Percentiles rank a stretch among this genome's conserved stretches.
These are phyloP conservation scores for Saccharum spontaneum DNA, from an alignment of 176 grass and related monocot genomes.

Conservation along the genomic window DNA sequence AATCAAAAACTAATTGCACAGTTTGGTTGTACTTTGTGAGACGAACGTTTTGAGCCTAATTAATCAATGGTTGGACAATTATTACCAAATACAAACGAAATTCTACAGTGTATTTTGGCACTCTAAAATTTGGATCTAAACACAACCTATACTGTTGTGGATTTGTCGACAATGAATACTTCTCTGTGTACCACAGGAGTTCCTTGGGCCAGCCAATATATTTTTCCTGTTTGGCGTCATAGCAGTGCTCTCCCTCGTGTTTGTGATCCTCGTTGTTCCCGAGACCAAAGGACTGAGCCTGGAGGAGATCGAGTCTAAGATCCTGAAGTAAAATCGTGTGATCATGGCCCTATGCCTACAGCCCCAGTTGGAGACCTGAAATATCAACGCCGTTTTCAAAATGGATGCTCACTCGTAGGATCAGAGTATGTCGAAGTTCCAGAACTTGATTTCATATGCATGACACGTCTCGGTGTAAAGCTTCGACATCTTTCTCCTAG, in stretches of 20 bases:
- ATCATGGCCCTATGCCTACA: neutral
- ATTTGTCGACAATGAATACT: neutral
- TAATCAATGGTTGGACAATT: too few relatives aligned
- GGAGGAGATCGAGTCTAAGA: constrained; percentile 95
- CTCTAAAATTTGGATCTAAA: too few relatives aligned
- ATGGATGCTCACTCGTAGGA: neutral
- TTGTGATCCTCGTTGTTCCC: constrained; percentile 72
- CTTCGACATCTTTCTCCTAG: neutral
- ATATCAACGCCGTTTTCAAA: neutral
- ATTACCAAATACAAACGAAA: too few relatives aligned
- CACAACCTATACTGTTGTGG: neutral
- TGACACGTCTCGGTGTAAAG: constrained; percentile 25
- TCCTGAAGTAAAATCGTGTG: constrained; percentile 58
- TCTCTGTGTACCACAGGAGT: constrained; percentile 43
- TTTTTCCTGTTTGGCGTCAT: constrained; percentile 87
- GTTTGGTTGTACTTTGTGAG: too few relatives aligned
- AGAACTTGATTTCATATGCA: neutral
- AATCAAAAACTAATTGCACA: too few relatives aligned
- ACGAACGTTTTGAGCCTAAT: too few relatives aligned
- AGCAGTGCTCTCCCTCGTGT: constrained; percentile 73
- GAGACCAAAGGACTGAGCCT: constrained; percentile 96
- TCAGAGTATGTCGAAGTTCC: neutral
- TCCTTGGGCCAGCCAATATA: constrained; percentile 81
- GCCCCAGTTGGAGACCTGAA: neutral
- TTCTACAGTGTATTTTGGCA: too few relatives aligned